Conservation (phyloP, 1,284 basidiomycete genomes). For the Heterobasidion occidentale region DNA sequence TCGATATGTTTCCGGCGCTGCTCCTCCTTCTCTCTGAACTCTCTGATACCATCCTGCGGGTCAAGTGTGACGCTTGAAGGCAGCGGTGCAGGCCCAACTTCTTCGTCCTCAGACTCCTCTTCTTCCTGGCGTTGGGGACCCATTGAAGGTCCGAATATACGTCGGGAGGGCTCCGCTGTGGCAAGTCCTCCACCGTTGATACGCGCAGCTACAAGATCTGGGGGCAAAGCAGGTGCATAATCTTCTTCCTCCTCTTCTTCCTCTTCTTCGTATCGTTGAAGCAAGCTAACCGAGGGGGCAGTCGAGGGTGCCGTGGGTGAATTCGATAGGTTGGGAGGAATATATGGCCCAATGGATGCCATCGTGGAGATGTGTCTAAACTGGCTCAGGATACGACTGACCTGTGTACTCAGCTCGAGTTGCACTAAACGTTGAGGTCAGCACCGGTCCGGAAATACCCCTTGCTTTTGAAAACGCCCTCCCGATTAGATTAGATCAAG, state of each 20-base stretch:
- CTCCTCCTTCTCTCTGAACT: slow-evolving; percentile 80
- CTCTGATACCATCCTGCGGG: slow-evolving; percentile 55
- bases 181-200: background rate
- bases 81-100: slow-evolving; percentile 71
- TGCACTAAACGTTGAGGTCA: too few relatives aligned
- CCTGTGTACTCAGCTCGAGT: too few relatives aligned
- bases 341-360: slow-evolving; percentile 15
- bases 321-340: slow-evolving; percentile 17
- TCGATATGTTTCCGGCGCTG: slow-evolving; percentile 58
- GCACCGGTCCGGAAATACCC: too few relatives aligned
- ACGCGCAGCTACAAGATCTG: slow-evolving; percentile 41
- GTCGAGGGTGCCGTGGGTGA: background rate
- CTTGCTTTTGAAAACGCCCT: too few relatives aligned
- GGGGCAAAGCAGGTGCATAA: slow-evolving; percentile 58
- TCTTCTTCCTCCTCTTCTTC: slow-evolving; percentile 45
- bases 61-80: slow-evolving; percentile 31
- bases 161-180: slow-evolving; percentile 17
- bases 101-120: slow-evolving; percentile 55
- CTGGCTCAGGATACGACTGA: too few relatives aligned
- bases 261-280: slow-evolving; percentile 10
- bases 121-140: slow-evolving; percentile 17
- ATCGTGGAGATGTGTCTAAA: slow-evolving; percentile 2
- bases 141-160: slow-evolving; percentile 9
- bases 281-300: background rate
- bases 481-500: too few relatives aligned